phyloP scores from a whole-genome alignment of 208 protist species.

The Trypanosoma mega region DNA sequence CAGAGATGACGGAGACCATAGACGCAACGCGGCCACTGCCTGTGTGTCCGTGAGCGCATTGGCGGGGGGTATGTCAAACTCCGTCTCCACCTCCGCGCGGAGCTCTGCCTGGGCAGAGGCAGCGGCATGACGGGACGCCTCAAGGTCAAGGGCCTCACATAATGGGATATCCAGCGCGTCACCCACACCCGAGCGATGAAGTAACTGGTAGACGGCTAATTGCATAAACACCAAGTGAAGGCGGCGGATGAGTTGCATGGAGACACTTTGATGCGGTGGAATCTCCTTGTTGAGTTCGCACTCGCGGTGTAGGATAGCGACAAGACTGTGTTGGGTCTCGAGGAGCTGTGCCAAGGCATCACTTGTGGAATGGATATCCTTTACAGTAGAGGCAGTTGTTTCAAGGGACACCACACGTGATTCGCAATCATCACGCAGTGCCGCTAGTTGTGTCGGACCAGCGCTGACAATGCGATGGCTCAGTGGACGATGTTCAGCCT shows the following conservation, averaged over 20 bases:
- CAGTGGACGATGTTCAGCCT: conserved; percentile 18
- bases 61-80: conserved; percentile 33
- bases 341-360: conserved; percentile 36
- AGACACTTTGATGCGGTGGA: conserved; percentile 33
- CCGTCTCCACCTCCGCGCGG: conserved; percentile 22
- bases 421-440: conserved; percentile 44
- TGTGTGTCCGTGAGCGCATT: conserved; percentile 22
- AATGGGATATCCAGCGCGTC: conserved; percentile 32
- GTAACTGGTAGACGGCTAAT: conserved; percentile 18
- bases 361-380: conserved; percentile 2
- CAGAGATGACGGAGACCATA: too few species aligned
- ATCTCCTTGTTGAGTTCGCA: conserved; percentile 32
- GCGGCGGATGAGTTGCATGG: conserved; percentile 36
- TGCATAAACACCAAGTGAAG: conserved; percentile 37
- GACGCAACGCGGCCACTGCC: too few species aligned
- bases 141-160: conserved; percentile 36
- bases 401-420: conserved; percentile 20
- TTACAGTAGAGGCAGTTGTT: conserved; percentile 2
- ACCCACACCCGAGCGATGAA: conserved; percentile 6
- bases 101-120: conserved; percentile 30
- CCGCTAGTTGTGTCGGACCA: conserved; percentile 37
- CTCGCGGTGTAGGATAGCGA: conserved; percentile 58
- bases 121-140: conserved; percentile 23
- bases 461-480: conserved; percentile 39
- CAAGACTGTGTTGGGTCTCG: conserved; percentile 42